These are phyloP conservation scores for Carnegiea gigantea DNA, from an alignment of 179 eudicot species.

Conservation along the genomic window DNA sequence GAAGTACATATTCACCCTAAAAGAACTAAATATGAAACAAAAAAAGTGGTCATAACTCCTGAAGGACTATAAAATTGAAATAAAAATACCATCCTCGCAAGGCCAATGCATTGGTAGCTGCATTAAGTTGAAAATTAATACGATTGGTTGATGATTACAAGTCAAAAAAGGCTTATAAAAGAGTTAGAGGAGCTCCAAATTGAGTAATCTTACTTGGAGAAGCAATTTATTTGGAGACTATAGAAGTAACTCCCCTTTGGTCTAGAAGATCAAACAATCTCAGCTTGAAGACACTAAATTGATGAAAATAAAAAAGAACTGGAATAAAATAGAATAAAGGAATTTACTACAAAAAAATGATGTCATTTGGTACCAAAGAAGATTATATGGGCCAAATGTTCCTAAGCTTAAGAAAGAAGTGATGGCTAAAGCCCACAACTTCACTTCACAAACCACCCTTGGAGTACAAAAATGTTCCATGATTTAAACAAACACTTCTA, in stretches of 20 bases:
- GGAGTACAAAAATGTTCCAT: not conserved
- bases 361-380: not conserved
- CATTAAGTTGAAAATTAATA: not conserved
- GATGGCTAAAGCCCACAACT: not conserved
- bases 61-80: not conserved
- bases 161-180: not conserved
- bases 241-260: no score
- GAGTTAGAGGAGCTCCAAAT: not conserved
- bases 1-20: not conserved
- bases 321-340: no score
- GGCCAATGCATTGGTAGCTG: not conserved
- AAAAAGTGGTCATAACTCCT: not conserved
- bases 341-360: no score
- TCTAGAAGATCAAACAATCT: no score
- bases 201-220: not conserved
- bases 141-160: not conserved
- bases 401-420: not conserved
- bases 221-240: not conserved
- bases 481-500: not conserved
- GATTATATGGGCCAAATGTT: not conserved
- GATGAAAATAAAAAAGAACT: no score
- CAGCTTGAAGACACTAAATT: no score
- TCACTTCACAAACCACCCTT: not conserved
- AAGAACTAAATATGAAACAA: not conserved
- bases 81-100: not conserved